Base-by-base conservation (phyloP, 768 basidiomycete species). In the Termitomyces sp. region DNA sequence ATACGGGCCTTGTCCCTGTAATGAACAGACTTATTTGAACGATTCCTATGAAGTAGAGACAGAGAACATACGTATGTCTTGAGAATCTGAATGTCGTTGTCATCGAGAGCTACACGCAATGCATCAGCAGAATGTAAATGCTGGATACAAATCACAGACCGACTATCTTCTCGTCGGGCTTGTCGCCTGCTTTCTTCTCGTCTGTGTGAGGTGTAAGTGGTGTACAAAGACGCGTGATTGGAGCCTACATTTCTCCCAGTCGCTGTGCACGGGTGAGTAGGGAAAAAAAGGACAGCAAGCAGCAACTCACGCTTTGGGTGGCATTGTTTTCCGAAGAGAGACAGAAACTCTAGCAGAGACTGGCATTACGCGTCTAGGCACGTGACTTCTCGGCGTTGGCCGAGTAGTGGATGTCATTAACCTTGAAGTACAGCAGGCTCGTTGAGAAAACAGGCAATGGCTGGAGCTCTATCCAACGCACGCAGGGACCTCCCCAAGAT, bases 1-100 rank as follows among this genome's bases (percentile, higher is more conserved):
- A 69, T 99, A 99, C 54, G 97, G 95, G 56, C 97, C 97, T 90
- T 98, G 96, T 53, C 97, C 96, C 95, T 98, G 69, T 3, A n/a
- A 25, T 16, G 34, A 42, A n/a, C 16, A 40, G 16, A 34, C 12
- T 49, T 14, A 40, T 59, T n/a, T n/a, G 54, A 38, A 47, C 5
- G 19, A 37, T 37, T 17, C 42, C 40, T 47, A 53, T 47, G 29
- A 19, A 38, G 5, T 35, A 21, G 7, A 32, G 43, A 52, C 48
- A 43, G 34, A 35, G n/a, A 27, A 64, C 86, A 58, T 72, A 93
- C 96, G 73, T 98, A 98, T 58, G 96, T 99, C 78, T 98, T 97
- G 61, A 99, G 84, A 63, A 99, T 97, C 71, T 98, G 96, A 50
- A 99, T 99, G 70, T 98, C 97, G 63, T 92, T 94, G 66, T 98